Percentiles rank a stretch among this genome's conserved stretches.
phyloP scores from a whole-genome alignment of 768 basidiomycete species.

The Austroboletus festivus region DNA sequence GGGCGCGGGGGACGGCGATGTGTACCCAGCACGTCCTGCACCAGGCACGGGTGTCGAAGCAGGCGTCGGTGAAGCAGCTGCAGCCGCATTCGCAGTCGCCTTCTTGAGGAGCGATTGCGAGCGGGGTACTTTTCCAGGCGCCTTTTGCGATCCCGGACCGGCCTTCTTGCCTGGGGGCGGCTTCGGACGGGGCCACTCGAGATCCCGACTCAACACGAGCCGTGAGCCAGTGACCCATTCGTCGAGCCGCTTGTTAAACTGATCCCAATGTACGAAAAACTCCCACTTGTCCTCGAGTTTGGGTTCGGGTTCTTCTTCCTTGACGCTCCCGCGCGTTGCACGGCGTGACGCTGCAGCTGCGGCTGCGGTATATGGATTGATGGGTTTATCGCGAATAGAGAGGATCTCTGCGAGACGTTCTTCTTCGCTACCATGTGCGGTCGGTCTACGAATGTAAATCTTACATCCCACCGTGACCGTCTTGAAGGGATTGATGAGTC shows the following conservation, averaged over 20 bases:
- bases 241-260: constrained; percentile 98
- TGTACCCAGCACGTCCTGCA: constrained; percentile 30
- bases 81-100: constrained; percentile 66
- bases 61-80: constrained; percentile 59
- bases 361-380: constrained; percentile 48
- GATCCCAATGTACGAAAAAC: constrained; percentile 98
- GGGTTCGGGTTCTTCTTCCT: constrained; percentile 47
- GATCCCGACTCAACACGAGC: constrained; percentile 76
- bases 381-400: constrained; percentile 86
- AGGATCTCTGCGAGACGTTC: constrained; percentile 95
- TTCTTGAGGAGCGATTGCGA: constrained; percentile 60
- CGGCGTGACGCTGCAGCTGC: constrained; percentile 31
- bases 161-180: constrained; percentile 55
- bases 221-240: constrained; percentile 94
- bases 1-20: constrained; percentile 58
- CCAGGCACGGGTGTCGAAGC: constrained; percentile 44
- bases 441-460: constrained; percentile 84
- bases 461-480: constrained; percentile 92
- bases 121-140: constrained; percentile 63
- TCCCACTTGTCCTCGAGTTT: constrained; percentile 80
- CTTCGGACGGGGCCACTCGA: constrained; percentile 96
- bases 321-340: constrained; percentile 36
- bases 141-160: constrained; percentile 43
- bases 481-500: constrained; percentile 47
- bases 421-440: constrained; percentile 70